Base-by-base conservation (phyloP, 2,329 filamentous ascomycete species). In the Epichloe sp. region DNA sequence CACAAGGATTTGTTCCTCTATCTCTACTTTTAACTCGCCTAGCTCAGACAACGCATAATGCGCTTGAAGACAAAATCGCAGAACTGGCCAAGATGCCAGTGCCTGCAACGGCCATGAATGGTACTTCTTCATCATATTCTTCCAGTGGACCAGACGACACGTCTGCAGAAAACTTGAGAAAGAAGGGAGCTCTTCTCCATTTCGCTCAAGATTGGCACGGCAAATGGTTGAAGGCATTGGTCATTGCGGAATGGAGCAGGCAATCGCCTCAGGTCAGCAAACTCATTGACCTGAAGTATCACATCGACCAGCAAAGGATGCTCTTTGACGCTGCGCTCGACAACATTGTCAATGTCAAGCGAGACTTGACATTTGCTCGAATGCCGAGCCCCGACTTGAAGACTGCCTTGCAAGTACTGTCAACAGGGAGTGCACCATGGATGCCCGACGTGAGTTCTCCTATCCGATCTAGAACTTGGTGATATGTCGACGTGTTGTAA, bases 211-310 rank as follows among this genome's bases (percentile, higher is more conserved):
- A 82, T 21, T 80, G 85, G 61, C 84, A 95, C 62, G 82, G 84
- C 34, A 88, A 88, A 70, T 97, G 94, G 74, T 88, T 95, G 65
- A 97, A 98, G 70, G 79, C 90, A 7, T 75, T 96, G 19, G 88
- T 98, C 21, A 83, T 98, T 45, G 82, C 86, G 2, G 85, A 93
- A 68, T 98, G 93, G 93, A 87, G 86, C 63, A 79, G 86, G 61
- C 84, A 86, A 64, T 82, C 85, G 36, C 76, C 81, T 40, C 81
- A 86, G 58, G 86, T 97, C 58, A 86, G 85, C 70, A 88, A 85
- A 66, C 76, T 97, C 54, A 94, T 97, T 57, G 90, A 97, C 62
- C 71, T 98, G 56, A 86, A 86, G 62, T 75, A 77, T 26, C 88
- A 91, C 72, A 74, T 94, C 54, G 76, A 82, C 52, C 69, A 73